These are phyloP conservation scores for Xylaria nigripes DNA, from an alignment of 495 filamentous ascomycete genomes.

Conservation along the genomic window DNA sequence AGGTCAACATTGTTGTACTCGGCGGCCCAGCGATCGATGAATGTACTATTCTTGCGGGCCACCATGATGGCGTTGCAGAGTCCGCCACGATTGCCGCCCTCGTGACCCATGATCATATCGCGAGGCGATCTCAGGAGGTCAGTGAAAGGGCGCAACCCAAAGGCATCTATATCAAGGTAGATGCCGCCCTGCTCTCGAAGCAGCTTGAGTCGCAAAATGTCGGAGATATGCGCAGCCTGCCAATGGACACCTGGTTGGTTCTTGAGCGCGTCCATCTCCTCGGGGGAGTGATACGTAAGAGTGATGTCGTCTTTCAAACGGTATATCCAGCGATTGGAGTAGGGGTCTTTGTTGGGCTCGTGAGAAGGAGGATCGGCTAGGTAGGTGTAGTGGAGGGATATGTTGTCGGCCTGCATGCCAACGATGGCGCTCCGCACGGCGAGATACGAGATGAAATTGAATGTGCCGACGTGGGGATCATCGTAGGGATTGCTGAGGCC, in stretches of 20 bases:
- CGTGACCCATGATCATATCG: constrained; percentile 37
- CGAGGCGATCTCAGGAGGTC: constrained; percentile 21
- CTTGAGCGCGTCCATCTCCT: constrained; percentile 21
- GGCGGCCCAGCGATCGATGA: constrained; percentile 36
- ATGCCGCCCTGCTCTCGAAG: constrained; percentile 37
- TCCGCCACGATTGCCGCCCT: constrained; percentile 39
- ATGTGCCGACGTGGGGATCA: constrained; percentile 28
- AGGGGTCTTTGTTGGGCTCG: constrained; percentile 28
- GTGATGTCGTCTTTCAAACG: constrained; percentile 32
- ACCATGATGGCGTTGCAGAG: constrained; percentile 42
- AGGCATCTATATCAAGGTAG: constrained; percentile 39
- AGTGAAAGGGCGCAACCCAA: constrained; percentile 33
- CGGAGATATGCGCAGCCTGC: constrained; percentile 37
- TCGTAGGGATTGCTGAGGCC: constrained; percentile 33
- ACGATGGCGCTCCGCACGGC: constrained; percentile 37
- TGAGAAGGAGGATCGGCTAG: constrained; percentile 32
- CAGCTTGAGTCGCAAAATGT: constrained; percentile 36
- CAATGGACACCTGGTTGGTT: constrained; percentile 27
- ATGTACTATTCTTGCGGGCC: constrained; percentile 33
- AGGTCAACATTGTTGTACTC: constrained; percentile 33
- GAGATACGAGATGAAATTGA: constrained; percentile 41
- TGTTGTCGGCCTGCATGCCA: constrained; percentile 32
- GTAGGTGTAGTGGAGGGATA: constrained; percentile 40
- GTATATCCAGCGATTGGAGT: constrained; percentile 36
- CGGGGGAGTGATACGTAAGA: constrained; percentile 35